These are phyloP conservation scores for Saccharum hybrid DNA, from an alignment of 202 grass and related monocot species.

Conservation along the genomic window DNA sequence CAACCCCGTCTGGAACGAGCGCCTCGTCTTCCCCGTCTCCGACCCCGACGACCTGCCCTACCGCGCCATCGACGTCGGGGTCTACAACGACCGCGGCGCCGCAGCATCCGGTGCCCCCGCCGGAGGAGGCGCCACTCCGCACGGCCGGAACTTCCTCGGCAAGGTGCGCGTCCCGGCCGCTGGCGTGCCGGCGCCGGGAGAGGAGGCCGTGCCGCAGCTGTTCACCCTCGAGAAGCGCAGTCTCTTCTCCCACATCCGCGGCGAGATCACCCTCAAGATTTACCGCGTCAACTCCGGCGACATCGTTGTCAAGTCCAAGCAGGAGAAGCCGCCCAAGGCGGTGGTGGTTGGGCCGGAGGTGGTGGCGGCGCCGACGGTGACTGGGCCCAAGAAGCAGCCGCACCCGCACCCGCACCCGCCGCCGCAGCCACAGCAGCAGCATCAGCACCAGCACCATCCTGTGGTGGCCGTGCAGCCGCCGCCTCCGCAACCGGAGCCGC, in stretches of 20 bases:
- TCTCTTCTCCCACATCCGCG: slow-evolving; percentile 89
- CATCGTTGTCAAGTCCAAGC: slow-evolving; percentile 43
- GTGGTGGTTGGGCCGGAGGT: slow-evolving; percentile 45
- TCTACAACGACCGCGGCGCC: slow-evolving; percentile 74
- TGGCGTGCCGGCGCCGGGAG: slow-evolving; percentile 69
- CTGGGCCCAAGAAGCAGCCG: slow-evolving; percentile 37
- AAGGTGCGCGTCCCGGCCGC: slow-evolving; percentile 74
- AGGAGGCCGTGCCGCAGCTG: slow-evolving; percentile 75
- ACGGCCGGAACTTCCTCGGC: slow-evolving; percentile 79
- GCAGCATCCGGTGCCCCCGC: background rate
- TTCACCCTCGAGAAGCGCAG: slow-evolving; percentile 88
- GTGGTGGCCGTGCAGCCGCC: slow-evolving; percentile 49
- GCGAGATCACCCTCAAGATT: slow-evolving; percentile 90
- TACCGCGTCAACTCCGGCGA: slow-evolving; percentile 62
- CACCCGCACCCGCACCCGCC: background rate
- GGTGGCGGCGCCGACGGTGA: slow-evolving; percentile 38
- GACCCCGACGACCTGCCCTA: slow-evolving; percentile 92
- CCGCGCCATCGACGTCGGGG: slow-evolving; percentile 73
- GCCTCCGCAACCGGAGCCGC: slow-evolving; percentile 33
- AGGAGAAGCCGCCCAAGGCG: slow-evolving; percentile 49
- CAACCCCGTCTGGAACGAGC: slow-evolving; percentile 94
- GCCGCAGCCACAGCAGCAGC: slow-evolving; percentile 36
- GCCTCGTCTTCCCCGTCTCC: slow-evolving; percentile 68
- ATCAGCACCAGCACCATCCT: slow-evolving; percentile 31
- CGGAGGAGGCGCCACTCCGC: background rate